Evolutionary conservation across 805 yeast genomes (phyloP).

Genomic region (Saccharomycopsis babjevae): DNA sequence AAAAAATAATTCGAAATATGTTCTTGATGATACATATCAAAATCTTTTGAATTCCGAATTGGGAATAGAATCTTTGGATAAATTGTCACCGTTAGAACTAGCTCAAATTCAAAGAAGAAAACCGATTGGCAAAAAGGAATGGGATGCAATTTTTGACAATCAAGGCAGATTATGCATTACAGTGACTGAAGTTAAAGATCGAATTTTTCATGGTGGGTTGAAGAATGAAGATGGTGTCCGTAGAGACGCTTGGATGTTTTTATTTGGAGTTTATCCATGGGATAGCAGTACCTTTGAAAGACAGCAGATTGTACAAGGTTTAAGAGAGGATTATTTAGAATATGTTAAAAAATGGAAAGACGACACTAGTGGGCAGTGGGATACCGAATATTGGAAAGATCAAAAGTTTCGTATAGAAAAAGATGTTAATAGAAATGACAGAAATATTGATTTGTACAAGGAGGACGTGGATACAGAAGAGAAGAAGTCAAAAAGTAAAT

Average conservation of each 20-base stretch:
- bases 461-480: slow-evolving; percentile 30
- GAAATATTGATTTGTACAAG: slow-evolving; percentile 57
- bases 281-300: slow-evolving; percentile 67
- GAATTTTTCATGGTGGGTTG: slow-evolving; percentile 87
- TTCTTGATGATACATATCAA: slow-evolving; percentile 50
- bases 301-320: slow-evolving; percentile 41
- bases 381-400: slow-evolving; percentile 73
- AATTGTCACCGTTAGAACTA: slow-evolving; percentile 49
- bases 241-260: slow-evolving; percentile 74
- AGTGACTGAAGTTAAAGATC: slow-evolving; percentile 63
- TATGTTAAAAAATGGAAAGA: slow-evolving; percentile 65
- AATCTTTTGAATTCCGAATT: slow-evolving; percentile 48
- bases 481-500: slow-evolving; percentile 9
- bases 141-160: slow-evolving; percentile 77
- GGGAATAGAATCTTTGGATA: slow-evolving; percentile 42
- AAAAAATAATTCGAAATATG: slow-evolving; percentile 31
- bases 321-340: slow-evolving; percentile 48
- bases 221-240: slow-evolving; percentile 37
- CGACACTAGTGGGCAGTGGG: slow-evolving; percentile 39
- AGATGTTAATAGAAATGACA: slow-evolving; percentile 86
- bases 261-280: slow-evolving; percentile 84
- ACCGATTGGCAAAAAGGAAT: slow-evolving; percentile 60
- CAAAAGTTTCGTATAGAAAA: slow-evolving; percentile 86
- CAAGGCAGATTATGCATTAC: slow-evolving; percentile 69
- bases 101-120: slow-evolving; percentile 50